Percentiles rank a stretch among this genome's conserved stretches.
Conservation (phyloP, 192 early-diverging fungal species). For the Backusella sp. region DNA sequence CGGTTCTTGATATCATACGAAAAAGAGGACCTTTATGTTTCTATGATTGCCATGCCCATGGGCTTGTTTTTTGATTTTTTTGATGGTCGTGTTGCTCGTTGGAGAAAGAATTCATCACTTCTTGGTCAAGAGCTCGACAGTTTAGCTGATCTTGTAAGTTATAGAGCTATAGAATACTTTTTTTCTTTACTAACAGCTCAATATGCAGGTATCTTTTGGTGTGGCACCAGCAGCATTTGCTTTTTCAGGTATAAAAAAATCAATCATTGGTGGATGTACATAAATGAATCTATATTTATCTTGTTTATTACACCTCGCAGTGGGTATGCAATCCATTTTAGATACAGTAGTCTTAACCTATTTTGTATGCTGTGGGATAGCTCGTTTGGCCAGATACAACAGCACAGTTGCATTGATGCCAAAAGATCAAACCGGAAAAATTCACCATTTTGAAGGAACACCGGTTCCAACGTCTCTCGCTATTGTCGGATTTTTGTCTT, state of each 20-base stretch:
- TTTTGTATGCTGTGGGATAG: constrained; percentile 82
- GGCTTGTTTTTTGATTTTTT: constrained; percentile 70
- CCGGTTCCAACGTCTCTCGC: constrained; percentile 79
- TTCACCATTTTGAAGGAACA: constrained; percentile 84
- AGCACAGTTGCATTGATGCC: constrained; percentile 73
- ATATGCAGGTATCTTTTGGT: constrained; percentile 18
- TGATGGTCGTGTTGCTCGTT: constrained; percentile 79
- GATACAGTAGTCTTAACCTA: constrained; percentile 72
- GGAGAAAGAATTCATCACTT: constrained; percentile 63
- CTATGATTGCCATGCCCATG: constrained; percentile 62
- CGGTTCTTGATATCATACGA: constrained; percentile 63
- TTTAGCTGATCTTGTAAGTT: constrained; percentile 74
- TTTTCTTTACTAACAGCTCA: not conserved
- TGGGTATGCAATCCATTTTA: constrained; percentile 77
- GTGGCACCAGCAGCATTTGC: constrained; percentile 50
- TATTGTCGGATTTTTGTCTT: constrained; percentile 63
- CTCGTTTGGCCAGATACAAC: constrained; percentile 84
- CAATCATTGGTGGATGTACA: not conserved
- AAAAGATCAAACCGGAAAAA: constrained; percentile 70
- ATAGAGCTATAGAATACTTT: not conserved
- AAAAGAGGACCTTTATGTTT: constrained; percentile 51
- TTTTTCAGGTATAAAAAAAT: constrained; percentile 46
- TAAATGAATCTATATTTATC: not conserved
- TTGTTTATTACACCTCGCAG: not conserved
- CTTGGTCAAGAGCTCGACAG: constrained; percentile 89